phyloP scores from a whole-genome alignment of 2,329 filamentous ascomycete species.

The Stagonosporopsis vannaccii region DNA sequence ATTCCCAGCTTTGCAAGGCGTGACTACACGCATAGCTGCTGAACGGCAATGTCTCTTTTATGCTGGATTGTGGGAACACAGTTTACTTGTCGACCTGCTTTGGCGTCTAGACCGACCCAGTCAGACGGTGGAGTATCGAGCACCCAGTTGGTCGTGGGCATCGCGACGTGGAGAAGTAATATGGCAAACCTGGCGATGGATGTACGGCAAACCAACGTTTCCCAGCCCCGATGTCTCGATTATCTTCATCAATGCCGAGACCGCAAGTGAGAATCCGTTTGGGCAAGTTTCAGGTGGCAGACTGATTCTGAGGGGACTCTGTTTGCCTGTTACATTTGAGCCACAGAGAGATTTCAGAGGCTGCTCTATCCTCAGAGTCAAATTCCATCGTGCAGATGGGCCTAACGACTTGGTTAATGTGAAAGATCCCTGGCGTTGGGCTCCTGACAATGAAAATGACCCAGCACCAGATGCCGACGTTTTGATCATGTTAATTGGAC shows the following conservation, averaged over 20 bases:
- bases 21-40: not conserved
- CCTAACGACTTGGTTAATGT: not conserved
- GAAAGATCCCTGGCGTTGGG: not conserved
- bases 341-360: not conserved
- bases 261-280: not conserved
- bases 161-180: not conserved
- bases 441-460: not conserved
- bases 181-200: not conserved
- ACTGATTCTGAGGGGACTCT: not conserved
- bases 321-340: not conserved
- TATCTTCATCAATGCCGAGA: not conserved
- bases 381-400: not conserved
- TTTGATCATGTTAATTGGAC: not conserved
- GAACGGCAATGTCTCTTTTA: not conserved
- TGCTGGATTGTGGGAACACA: slow-evolving; percentile 1
- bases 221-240: not conserved
- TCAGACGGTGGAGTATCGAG: not conserved
- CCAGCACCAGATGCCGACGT: not conserved
- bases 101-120: not conserved
- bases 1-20: not conserved
- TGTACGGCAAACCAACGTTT: not conserved
- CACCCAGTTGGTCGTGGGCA: slow-evolving; percentile 3
- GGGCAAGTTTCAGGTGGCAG: not conserved
- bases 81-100: not conserved
- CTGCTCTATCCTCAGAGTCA: not conserved